phyloP scores from a whole-genome alignment of 2,329 filamentous ascomycete genomes.

The Cercospora nicotianae region DNA sequence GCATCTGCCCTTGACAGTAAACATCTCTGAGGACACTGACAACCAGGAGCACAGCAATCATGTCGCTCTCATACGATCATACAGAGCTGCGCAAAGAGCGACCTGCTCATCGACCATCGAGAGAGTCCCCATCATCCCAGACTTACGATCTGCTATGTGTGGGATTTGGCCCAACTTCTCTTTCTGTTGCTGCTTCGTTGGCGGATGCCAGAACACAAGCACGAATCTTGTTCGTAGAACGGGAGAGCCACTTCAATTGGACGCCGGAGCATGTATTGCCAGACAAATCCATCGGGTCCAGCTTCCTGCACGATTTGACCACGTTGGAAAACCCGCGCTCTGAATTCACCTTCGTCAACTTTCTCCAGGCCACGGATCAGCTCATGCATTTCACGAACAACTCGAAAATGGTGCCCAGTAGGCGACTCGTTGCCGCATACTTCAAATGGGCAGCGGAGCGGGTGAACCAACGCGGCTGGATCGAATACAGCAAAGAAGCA shows the following conservation, averaged over 20 bases:
- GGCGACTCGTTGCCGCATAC: constrained; percentile 32
- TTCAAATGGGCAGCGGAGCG: constrained; percentile 32
- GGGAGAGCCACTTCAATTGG: constrained; percentile 24
- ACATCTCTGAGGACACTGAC: background rate
- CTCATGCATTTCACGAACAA: constrained; percentile 34
- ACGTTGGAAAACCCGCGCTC: constrained; percentile 35
- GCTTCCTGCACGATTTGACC: constrained; percentile 33
- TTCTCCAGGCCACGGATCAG: constrained; percentile 32
- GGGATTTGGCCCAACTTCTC: constrained; percentile 31
- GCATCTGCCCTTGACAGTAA: background rate
- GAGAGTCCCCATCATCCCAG: constrained; percentile 11
- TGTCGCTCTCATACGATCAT: constrained; percentile 16
- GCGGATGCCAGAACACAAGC: constrained; percentile 24
- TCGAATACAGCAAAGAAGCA: constrained; percentile 29
- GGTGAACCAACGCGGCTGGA: constrained; percentile 30
- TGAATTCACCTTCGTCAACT: constrained; percentile 36
- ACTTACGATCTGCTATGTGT: constrained; percentile 31
- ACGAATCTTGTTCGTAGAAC: constrained; percentile 30
- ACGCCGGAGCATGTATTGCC: constrained; percentile 25
- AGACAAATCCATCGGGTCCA: constrained; percentile 25
- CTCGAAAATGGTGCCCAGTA: constrained; percentile 29
- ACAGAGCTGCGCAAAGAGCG: constrained; percentile 1
- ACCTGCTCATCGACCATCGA: constrained; percentile 7
- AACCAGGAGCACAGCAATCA: constrained; percentile 1
- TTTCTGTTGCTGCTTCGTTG: constrained; percentile 30